Conservation (phyloP, 75 land plant species). For the Sequoia sempervirens region DNA sequence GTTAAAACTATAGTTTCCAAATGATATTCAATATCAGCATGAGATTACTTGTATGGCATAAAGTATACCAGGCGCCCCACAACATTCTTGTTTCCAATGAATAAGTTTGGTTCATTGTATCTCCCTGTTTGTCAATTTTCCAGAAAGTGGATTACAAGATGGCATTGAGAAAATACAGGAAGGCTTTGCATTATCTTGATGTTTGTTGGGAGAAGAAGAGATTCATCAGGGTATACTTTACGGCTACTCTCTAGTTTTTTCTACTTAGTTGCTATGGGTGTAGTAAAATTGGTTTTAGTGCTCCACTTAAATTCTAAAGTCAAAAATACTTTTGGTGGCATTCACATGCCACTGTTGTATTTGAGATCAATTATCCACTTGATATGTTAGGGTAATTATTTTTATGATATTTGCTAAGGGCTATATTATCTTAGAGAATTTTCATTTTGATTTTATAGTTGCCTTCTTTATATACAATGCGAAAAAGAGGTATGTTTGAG, state of each 20-base stretch:
- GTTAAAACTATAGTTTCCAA: not conserved
- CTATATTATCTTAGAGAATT: not conserved
- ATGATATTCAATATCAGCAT: not conserved
- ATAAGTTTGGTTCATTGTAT: not conserved
- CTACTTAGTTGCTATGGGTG: not conserved
- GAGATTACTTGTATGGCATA: not conserved
- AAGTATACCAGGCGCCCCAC: not conserved
- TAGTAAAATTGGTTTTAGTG: not conserved
- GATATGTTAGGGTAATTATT: not conserved
- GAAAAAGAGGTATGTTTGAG: not conserved
- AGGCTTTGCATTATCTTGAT: slow-evolving; percentile 44
- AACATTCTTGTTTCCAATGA: not conserved
- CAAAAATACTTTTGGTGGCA: not conserved
- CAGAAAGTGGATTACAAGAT: slow-evolving; percentile 37
- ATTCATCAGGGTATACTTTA: slow-evolving; percentile 33
- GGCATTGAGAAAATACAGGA: slow-evolving; percentile 44
- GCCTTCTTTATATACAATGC: not conserved
- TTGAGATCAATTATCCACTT: not conserved
- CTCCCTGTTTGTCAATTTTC: not conserved
- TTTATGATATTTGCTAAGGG: not conserved
- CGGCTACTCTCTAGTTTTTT: not conserved
- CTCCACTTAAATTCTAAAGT: not conserved
- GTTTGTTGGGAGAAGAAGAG: slow-evolving; percentile 50
- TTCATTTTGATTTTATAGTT: not conserved
- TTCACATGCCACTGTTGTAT: not conserved